phyloP scores from a whole-genome alignment of 371 early-diverging fungal genomes.

The Mortierella sp. region DNA sequence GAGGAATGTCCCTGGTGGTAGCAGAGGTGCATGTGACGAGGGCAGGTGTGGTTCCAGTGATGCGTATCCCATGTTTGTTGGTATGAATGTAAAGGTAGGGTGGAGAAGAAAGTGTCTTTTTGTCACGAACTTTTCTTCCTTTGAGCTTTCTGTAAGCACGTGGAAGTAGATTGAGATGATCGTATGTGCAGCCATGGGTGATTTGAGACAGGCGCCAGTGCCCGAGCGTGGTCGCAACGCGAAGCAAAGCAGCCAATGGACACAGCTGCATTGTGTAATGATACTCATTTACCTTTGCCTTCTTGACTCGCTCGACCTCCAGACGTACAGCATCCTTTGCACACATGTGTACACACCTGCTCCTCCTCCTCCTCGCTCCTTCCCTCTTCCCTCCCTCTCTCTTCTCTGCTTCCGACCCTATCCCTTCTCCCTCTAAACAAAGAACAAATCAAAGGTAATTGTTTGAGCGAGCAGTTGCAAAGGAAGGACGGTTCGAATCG shows the following conservation, averaged over 20 bases:
- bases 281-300: not conserved
- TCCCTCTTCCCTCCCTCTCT: not conserved
- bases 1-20: slow-evolving; percentile 65
- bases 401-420: not conserved
- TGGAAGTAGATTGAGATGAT: not conserved
- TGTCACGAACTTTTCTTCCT: not conserved
- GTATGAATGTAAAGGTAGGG: not conserved
- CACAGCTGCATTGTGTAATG: slow-evolving; percentile 9
- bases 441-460: not conserved
- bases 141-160: not conserved
- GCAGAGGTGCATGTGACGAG: slow-evolving; percentile 57
- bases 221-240: not conserved
- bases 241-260: slow-evolving; percentile 15
- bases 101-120: not conserved
- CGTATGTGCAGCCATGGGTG: not conserved
- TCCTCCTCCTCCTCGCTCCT: not conserved
- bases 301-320: not conserved
- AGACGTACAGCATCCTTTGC: not conserved
- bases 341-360: not conserved
- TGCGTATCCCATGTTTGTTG: slow-evolving; percentile 47
- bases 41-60: slow-evolving; percentile 56
- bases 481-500: not conserved
- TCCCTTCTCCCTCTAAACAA: not conserved
- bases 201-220: slow-evolving; percentile 9
- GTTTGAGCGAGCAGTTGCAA: not conserved